These are phyloP conservation scores for Lachancea nothofagi DNA, from an alignment of 805 yeast species.

Conservation along the genomic window DNA sequence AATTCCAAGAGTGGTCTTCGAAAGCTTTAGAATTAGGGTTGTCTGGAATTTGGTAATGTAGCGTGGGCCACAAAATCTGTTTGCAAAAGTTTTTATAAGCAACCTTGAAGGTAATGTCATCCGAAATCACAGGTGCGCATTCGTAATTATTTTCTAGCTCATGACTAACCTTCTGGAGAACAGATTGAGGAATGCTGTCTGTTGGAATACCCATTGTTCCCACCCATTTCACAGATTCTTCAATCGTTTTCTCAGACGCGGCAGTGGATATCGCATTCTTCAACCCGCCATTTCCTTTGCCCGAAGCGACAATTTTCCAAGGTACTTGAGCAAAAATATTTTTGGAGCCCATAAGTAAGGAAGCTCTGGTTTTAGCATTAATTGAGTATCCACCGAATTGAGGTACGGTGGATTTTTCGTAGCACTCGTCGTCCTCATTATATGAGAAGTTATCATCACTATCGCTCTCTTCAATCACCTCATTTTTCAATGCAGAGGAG, in stretches of 20 bases:
- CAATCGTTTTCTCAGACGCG: conserved; percentile 35
- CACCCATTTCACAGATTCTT: conserved; percentile 56
- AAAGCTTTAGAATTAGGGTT: conserved; percentile 90
- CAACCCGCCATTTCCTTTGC: conserved; percentile 82
- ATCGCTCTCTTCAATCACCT: conserved; percentile 14
- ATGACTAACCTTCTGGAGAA: conserved; percentile 48
- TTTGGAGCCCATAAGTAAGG: conserved; percentile 34
- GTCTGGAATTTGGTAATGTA: conserved; percentile 92
- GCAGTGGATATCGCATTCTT: conserved; percentile 75
- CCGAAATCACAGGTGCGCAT: conserved; percentile 63
- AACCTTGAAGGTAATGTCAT: conserved; percentile 79
- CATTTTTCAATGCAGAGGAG: conserved; percentile 5
- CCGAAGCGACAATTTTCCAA: conserved; percentile 66
- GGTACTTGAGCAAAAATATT: conserved; percentile 47
- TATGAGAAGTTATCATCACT: conserved; percentile 18
- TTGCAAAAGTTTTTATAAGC: conserved; percentile 90
- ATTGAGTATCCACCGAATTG: conserved; percentile 71
- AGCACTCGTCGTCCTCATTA: conserved; percentile 24
- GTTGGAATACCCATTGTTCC: conserved; percentile 94
- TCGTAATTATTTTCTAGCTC: conserved; percentile 45
- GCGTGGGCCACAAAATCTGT: conserved; percentile 93
- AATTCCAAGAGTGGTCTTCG: conserved; percentile 92
- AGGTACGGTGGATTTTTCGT: conserved; percentile 25
- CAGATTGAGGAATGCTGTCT: conserved; percentile 61
- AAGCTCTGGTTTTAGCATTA: conserved; percentile 43